These are phyloP conservation scores for Luffa acutangula DNA, from an alignment of 306 rosid genomes.

Conservation along the genomic window DNA sequence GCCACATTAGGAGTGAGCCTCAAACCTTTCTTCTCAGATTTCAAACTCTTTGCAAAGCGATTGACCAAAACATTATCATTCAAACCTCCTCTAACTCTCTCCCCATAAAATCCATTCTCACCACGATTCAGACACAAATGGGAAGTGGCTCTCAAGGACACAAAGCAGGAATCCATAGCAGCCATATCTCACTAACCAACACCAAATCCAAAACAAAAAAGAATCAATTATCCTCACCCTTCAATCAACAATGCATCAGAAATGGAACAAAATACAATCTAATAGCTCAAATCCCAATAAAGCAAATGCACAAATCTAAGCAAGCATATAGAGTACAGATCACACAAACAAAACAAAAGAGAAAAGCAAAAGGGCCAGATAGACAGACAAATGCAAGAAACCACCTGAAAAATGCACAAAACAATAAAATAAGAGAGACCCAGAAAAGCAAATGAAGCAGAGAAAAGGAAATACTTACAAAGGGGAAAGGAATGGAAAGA, in stretches of 20 bases:
- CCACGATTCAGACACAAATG: slow-evolving; percentile 27
- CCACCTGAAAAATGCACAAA: neutral
- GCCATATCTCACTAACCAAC: slow-evolving; percentile 10
- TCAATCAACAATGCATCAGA: slow-evolving; percentile 16
- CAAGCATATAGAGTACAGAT: slow-evolving; percentile 22
- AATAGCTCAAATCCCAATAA: slow-evolving; percentile 21
- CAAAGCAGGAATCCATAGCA: slow-evolving; percentile 58
- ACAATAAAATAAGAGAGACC: neutral
- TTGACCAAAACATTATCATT: slow-evolving; percentile 29
- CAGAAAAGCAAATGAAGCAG: slow-evolving; percentile 1
- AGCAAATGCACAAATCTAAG: slow-evolving; percentile 7
- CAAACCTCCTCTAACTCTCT: slow-evolving; percentile 36
- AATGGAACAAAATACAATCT: slow-evolving; percentile 6
- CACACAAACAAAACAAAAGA: slow-evolving; percentile 15
- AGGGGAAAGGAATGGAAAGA: neutral
- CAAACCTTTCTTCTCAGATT: slow-evolving; percentile 29
- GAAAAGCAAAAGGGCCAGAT: neutral
- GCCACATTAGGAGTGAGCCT: slow-evolving; percentile 37
- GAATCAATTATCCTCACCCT: neutral
- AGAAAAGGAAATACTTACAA: neutral
- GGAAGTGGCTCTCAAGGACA: slow-evolving; percentile 28
- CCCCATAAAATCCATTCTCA: slow-evolving; percentile 46
- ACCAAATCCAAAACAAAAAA: neutral
- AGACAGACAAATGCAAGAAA: neutral
- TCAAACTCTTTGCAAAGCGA: slow-evolving; percentile 20